Evolutionary conservation across 1,139 yeast species (phyloP).

Genomic region (Pichia sp.): DNA sequence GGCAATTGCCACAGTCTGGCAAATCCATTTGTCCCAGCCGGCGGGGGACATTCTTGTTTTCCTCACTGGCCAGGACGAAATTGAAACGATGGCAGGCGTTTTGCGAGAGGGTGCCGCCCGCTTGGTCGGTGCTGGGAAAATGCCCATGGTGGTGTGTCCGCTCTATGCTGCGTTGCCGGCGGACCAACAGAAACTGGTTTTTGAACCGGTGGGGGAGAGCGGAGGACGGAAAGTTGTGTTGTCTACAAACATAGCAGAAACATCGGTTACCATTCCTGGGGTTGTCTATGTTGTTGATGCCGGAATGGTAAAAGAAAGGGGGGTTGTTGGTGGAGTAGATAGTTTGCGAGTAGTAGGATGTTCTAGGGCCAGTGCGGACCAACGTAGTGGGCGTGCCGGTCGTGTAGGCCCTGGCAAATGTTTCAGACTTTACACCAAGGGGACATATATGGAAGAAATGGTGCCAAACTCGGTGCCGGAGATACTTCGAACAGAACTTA

Average conservation of each 20-base stretch:
- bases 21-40: conserved; percentile 65
- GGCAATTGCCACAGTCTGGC: conserved; percentile 75
- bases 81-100: conserved; percentile 72
- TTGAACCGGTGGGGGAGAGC: conserved; percentile 73
- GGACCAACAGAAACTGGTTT: conserved; percentile 72
- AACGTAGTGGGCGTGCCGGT: conserved; percentile 96
- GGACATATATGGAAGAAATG: conserved; percentile 75
- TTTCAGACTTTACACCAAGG: conserved; percentile 78
- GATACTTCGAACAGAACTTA: conserved; percentile 62
- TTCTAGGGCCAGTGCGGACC: conserved; percentile 92
- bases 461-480: conserved; percentile 83
- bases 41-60: conserved; percentile 88
- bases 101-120: conserved; percentile 26
- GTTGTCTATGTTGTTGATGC: conserved; percentile 85
- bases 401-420: conserved; percentile 96
- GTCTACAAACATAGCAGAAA: conserved; percentile 96
- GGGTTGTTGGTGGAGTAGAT: conserved; percentile 82
- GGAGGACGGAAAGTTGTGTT: conserved; percentile 78
- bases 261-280: conserved; percentile 92
- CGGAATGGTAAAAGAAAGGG: conserved; percentile 86
- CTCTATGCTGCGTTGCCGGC: conserved; percentile 90
- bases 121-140: not conserved
- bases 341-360: conserved; percentile 79
- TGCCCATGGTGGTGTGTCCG: conserved; percentile 45
- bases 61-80: conserved; percentile 91